Percentiles rank a stretch among this genome's conserved stretches.
Conservation (phyloP, 108 stramenopile species). For the Parietichytrium sp. region DNA sequence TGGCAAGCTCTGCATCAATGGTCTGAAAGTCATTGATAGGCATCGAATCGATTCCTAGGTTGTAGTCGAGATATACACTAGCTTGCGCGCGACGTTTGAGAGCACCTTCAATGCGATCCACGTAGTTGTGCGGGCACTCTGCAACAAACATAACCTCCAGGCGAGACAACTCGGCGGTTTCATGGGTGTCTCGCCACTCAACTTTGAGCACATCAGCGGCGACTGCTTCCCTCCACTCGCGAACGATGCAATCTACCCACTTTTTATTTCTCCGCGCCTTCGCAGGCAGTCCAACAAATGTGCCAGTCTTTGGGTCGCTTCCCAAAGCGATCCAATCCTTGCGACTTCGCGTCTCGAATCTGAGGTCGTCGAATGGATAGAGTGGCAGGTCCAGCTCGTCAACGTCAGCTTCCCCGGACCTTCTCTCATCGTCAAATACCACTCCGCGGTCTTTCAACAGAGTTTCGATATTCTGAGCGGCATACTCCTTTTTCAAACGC, state of each 20-base stretch:
- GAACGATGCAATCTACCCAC: conserved; percentile 8
- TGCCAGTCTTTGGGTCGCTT: conserved; percentile 15
- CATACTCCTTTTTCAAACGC: conserved; percentile 55
- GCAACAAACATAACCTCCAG: conserved; percentile 57
- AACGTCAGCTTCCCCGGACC: neutral
- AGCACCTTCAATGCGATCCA: conserved; percentile 41
- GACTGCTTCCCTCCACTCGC: neutral
- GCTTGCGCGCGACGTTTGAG: conserved; percentile 12
- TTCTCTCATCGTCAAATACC: conserved; percentile 41
- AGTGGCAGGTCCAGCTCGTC: conserved; percentile 44
- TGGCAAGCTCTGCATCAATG: conserved; percentile 38
- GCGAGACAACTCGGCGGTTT: conserved; percentile 41
- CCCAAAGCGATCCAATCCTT: conserved; percentile 57
- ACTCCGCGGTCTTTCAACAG: conserved; percentile 53
- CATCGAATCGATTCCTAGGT: conserved; percentile 49
- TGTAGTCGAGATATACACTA: conserved; percentile 38
- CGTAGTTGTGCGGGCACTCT: conserved; percentile 46
- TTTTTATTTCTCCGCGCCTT: conserved; percentile 25
- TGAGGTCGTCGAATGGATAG: conserved; percentile 56
- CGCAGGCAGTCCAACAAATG: conserved; percentile 37
- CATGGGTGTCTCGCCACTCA: too few species aligned
- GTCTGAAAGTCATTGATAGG: conserved; percentile 43
- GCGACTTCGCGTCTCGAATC: conserved; percentile 51
- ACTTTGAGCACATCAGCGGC: conserved; percentile 1
- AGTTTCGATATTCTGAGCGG: conserved; percentile 45